Evolutionary conservation across 2,329 filamentous ascomycete species (phyloP).

Genomic region (Beauveria caledonica): DNA sequence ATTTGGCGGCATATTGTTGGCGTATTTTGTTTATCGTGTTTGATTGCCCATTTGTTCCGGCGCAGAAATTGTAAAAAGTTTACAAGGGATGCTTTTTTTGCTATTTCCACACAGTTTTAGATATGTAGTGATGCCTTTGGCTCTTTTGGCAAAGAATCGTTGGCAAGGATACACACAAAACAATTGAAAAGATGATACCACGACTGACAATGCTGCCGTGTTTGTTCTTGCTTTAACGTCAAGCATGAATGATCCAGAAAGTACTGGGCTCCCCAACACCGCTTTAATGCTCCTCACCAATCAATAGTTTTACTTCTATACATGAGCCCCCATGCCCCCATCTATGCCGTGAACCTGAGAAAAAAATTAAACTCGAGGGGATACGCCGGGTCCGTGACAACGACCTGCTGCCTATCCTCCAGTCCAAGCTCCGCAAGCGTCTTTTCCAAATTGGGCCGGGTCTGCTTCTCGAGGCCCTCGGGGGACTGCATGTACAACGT

Average conservation of each 20-base stretch:
- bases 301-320: not conserved
- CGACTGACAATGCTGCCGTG: not conserved
- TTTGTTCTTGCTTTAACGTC: not conserved
- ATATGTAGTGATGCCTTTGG: constrained; percentile 8
- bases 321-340: no score
- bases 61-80: constrained; percentile 9
- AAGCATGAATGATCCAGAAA: not conserved
- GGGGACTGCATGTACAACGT: constrained; percentile 88
- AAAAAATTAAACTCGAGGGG: constrained; percentile 58
- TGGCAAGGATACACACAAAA: not conserved
- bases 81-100: constrained; percentile 3
- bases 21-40: constrained; percentile 5
- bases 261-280: not conserved
- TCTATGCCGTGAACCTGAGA: constrained; percentile 35
- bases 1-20: constrained; percentile 12
- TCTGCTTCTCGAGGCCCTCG: constrained; percentile 73
- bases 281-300: not conserved
- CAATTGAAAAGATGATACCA: constrained; percentile 7
- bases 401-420: constrained; percentile 75
- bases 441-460: constrained; percentile 70
- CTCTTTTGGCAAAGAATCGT: not conserved
- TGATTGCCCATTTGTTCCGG: not conserved
- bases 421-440: constrained; percentile 67
- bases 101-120: not conserved
- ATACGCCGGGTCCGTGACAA: constrained; percentile 88